Percentiles rank a stretch among this genome's conserved stretches.
These are phyloP conservation scores for Kernera saxatilis DNA, from an alignment of 345 rosid species.

Conservation along the genomic window DNA sequence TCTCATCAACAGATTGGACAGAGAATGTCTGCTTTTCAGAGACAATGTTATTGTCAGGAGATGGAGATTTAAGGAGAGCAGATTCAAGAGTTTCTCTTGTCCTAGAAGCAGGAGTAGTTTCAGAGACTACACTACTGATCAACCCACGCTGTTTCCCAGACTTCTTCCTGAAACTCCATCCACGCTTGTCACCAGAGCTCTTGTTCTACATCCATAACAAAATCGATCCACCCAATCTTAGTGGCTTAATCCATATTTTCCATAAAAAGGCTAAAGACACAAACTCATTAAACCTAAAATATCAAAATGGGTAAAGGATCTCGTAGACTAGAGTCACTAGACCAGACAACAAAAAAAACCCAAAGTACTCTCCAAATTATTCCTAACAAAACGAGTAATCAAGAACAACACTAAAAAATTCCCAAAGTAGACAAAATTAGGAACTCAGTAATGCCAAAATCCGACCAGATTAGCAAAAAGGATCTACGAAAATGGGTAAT, in stretches of 20 bases:
- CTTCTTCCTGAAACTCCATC: constrained; percentile 85
- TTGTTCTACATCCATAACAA: constrained; percentile 42
- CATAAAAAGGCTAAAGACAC: background rate
- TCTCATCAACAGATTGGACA: constrained; percentile 40
- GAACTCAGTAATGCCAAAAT: background rate
- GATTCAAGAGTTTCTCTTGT: constrained; percentile 53
- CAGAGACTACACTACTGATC: constrained; percentile 47
- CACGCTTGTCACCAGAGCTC: constrained; percentile 45
- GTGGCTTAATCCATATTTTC: background rate
- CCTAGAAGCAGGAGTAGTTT: constrained; percentile 31
- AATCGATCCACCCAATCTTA: background rate
- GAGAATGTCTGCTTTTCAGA: constrained; percentile 37
- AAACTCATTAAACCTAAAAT: background rate
- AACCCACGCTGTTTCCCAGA: constrained; percentile 66
- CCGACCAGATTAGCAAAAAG: constrained; percentile 7
- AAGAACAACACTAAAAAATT: background rate
- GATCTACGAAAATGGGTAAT: background rate
- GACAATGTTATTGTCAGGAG: constrained; percentile 32
- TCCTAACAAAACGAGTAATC: background rate
- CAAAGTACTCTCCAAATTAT: background rate
- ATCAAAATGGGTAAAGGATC: background rate
- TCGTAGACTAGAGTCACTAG: no score
- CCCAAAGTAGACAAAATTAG: background rate
- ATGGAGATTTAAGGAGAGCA: constrained; percentile 33
- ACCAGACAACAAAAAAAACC: background rate